Base-by-base conservation (phyloP, 179 eudicot species). In the Beta macrorhiza region DNA sequence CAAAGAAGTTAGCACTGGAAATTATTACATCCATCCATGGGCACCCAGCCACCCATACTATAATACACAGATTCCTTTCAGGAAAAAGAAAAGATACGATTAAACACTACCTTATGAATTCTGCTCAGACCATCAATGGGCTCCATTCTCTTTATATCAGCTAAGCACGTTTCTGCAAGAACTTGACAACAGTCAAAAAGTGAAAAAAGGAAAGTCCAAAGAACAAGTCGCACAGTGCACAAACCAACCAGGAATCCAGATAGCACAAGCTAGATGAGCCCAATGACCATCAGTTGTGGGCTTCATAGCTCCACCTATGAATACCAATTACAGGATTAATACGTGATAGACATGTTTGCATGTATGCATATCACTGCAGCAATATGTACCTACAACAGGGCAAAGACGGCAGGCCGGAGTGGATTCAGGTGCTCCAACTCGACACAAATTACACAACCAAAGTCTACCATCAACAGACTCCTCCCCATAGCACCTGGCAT, bases 181-280 rank as follows among this genome's bases (percentile, higher is more conserved):
- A 56, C 29, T 72, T 82, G 62, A 37, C 77, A 4, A 59, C 14
- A 71, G 86, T 83, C 86, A 82, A 68, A 85, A 68, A 67, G 49
- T 32, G 37, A 71, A 69, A 44, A 3, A 78, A 25, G 16, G 17
- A 7, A 75, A 49, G 64, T 44, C 61, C 74, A 59, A 83, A 70
- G 64, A 42, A 78, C 70, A n/a, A 72, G 5, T 70, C 10, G 76
- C 72, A 75, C 37, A 58, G 81, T 67, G 64, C 8, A 74, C 49
- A 70, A 77, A 80, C 89, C 81, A 83, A 94, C 99, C 99, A 86
- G 99, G 99, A 80, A 96, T 91, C 99, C 99, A 96, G 83, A 96
- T 96, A 80, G 98, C 99, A 88, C 99, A 96, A 79, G 99, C 92
- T 81, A 96, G 92, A 89, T 96, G 99, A 85, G 99, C 99, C 99